Evolutionary conservation across 768 basidiomycete genomes (phyloP).

Genomic region (Cubamyces lactineus): DNA sequence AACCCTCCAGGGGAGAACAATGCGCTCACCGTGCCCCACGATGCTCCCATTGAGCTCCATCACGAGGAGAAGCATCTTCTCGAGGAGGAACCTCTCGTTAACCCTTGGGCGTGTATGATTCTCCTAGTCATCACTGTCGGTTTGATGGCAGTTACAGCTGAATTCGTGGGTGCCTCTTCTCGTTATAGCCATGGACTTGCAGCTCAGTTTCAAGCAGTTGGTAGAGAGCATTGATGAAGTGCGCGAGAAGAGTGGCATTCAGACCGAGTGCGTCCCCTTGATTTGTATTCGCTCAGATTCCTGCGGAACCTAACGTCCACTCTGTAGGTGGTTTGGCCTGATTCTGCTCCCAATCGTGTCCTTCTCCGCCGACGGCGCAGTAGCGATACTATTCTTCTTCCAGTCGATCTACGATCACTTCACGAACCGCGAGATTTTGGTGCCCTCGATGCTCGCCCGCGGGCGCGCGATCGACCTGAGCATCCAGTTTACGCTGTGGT

Average conservation of each 20-base stretch:
- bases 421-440: constrained; percentile 41
- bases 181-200: not conserved
- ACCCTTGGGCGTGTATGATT: constrained; percentile 62
- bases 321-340: constrained; percentile 68
- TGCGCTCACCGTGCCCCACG: constrained; percentile 43
- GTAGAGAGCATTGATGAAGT: constrained; percentile 67
- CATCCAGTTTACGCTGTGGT: constrained; percentile 78
- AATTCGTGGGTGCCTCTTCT: constrained; percentile 53
- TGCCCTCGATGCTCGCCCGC: constrained; percentile 63
- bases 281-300: not conserved
- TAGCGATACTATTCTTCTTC: constrained; percentile 61
- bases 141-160: constrained; percentile 70
- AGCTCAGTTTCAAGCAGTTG: constrained; percentile 43
- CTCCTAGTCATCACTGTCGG: constrained; percentile 56
- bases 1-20: constrained; percentile 68
- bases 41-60: constrained; percentile 39
- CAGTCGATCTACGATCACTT: constrained; percentile 46
- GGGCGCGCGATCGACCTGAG: constrained; percentile 75
- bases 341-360: constrained; percentile 73
- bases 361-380: constrained; percentile 69
- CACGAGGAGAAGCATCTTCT: constrained; percentile 44
- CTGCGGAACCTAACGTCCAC: not conserved
- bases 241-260: constrained; percentile 44
- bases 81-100: constrained; percentile 57
- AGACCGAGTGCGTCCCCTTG: constrained; percentile 50